Evolutionary conservation across 768 basidiomycete genomes (phyloP).

Genomic region (Mycena rosella): DNA sequence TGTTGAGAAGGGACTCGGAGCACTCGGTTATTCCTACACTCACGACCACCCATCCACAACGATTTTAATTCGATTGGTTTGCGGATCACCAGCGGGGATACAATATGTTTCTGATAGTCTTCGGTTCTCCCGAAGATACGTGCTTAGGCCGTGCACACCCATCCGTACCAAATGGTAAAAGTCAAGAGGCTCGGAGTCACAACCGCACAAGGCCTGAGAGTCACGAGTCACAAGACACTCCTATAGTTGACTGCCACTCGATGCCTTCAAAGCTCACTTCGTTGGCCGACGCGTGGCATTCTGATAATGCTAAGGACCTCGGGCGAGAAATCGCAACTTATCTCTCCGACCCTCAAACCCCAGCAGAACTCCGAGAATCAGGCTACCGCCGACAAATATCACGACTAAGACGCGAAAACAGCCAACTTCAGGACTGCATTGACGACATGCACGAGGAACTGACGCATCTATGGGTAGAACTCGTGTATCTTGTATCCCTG

Average conservation of each 20-base stretch:
- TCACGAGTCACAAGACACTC: neutral
- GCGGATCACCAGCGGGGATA: conserved; percentile 37
- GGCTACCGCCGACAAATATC: neutral
- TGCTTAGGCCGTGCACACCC: conserved; percentile 68
- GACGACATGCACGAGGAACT: neutral
- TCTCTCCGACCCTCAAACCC: neutral
- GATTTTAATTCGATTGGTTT: conserved; percentile 53
- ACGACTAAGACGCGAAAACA: neutral
- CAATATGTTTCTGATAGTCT: conserved; percentile 50
- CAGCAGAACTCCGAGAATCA: neutral
- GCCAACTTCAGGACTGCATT: neutral
- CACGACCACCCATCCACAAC: conserved; percentile 92
- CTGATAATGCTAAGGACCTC: neutral
- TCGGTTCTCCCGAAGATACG: conserved; percentile 65
- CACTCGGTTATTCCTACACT: conserved; percentile 51
- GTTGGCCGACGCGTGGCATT: conserved; percentile 6
- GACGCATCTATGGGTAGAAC: no score
- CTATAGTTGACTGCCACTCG: no score
- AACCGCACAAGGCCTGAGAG: conserved; percentile 9
- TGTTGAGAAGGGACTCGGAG: conserved; percentile 21
- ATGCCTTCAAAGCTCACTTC: neutral
- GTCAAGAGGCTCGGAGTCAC: neutral
- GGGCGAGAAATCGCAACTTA: neutral
- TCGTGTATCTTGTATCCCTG: no score
- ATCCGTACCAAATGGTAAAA: conserved; percentile 40